A percentile compares a stretch with the other conserved stretches of the same genome.
phyloP scores from a whole-genome alignment of 768 basidiomycete genomes.

The Pulveroboletus sp. region DNA sequence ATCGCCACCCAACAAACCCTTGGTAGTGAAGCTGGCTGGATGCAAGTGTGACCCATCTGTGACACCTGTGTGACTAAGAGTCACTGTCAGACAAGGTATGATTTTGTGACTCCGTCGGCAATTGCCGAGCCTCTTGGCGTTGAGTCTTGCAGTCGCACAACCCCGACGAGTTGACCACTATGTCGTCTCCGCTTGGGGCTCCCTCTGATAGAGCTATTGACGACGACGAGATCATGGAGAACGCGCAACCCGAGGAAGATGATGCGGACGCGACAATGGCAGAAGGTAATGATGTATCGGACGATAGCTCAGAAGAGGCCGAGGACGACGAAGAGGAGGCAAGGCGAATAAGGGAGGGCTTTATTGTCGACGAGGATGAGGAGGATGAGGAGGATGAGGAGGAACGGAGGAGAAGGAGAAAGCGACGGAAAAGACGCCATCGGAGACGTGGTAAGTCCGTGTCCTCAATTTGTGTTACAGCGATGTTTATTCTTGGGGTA shows the following conservation, averaged over 20 bases:
- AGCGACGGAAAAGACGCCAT: slow-evolving; percentile 64
- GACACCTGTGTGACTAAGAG: neutral
- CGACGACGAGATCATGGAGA: slow-evolving; percentile 61
- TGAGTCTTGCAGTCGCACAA: neutral
- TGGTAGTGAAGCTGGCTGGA: too few relatives aligned
- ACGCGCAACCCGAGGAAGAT: slow-evolving; percentile 44
- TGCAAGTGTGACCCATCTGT: neutral
- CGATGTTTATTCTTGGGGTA: slow-evolving; percentile 23
- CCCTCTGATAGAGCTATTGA: slow-evolving; percentile 30
- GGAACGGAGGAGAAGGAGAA: slow-evolving; percentile 53
- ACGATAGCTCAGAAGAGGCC: slow-evolving; percentile 85
- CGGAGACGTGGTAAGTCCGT: slow-evolving; percentile 42
- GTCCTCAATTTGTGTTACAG: slow-evolving; percentile 4
- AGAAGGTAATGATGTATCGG: slow-evolving; percentile 44
- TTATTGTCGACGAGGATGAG: slow-evolving; percentile 92
- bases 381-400: slow-evolving; percentile 74
- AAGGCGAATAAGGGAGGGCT: slow-evolving; percentile 74
- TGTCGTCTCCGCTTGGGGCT: slow-evolving; percentile 51
- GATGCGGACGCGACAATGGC: slow-evolving; percentile 52
- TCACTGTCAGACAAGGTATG: neutral
- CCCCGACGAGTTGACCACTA: slow-evolving; percentile 31
- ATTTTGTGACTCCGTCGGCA: slow-evolving; percentile 28
- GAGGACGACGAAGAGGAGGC: slow-evolving; percentile 91
- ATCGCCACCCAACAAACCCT: neutral
- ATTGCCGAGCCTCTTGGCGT: slow-evolving; percentile 12